Conservation (phyloP, 768 basidiomycete species). For the Trametes gibbosa region DNA sequence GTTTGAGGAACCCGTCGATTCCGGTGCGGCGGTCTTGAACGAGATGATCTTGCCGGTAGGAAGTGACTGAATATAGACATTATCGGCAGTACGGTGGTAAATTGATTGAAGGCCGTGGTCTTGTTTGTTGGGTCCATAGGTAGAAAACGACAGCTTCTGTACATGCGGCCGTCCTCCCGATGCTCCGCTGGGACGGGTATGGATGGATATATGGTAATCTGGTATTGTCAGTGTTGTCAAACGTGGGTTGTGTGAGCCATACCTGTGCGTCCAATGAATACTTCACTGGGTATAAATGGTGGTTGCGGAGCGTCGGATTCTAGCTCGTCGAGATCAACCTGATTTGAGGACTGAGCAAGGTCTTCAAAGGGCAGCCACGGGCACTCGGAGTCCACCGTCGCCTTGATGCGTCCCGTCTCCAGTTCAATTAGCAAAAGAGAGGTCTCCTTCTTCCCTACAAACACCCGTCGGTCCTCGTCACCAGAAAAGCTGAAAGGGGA, state of each 20-base stretch:
- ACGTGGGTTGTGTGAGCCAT: constrained; percentile 21
- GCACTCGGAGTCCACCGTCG: constrained; percentile 71
- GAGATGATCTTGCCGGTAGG: constrained; percentile 78
- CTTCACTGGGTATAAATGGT: constrained; percentile 34
- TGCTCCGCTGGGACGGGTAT: constrained; percentile 47
- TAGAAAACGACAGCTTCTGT: constrained; percentile 87
- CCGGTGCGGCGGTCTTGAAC: constrained; percentile 48
- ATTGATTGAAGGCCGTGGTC: constrained; percentile 68
- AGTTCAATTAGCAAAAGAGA: constrained; percentile 72
- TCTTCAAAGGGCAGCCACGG: constrained; percentile 71
- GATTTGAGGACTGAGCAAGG: constrained; percentile 36
- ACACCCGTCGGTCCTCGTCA: constrained; percentile 65
- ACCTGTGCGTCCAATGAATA: constrained; percentile 71
- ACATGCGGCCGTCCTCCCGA: constrained; percentile 42
- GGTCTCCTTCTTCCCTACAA: constrained; percentile 90
- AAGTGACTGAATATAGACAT: constrained; percentile 76
- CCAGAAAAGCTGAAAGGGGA: constrained; percentile 77
- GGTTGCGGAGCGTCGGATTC: constrained; percentile 42
- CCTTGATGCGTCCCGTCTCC: constrained; percentile 78
- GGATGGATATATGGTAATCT: constrained; percentile 92
- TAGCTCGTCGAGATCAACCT: constrained; percentile 53
- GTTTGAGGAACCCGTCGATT: constrained; percentile 32
- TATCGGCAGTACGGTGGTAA: constrained; percentile 77
- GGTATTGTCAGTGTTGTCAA: constrained; percentile 23
- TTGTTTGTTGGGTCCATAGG: constrained; percentile 90